A percentile compares a stretch with the other conserved stretches of the same genome.
phyloP scores from a whole-genome alignment of 345 rosid species.

The Aquilaria malaccensis region DNA sequence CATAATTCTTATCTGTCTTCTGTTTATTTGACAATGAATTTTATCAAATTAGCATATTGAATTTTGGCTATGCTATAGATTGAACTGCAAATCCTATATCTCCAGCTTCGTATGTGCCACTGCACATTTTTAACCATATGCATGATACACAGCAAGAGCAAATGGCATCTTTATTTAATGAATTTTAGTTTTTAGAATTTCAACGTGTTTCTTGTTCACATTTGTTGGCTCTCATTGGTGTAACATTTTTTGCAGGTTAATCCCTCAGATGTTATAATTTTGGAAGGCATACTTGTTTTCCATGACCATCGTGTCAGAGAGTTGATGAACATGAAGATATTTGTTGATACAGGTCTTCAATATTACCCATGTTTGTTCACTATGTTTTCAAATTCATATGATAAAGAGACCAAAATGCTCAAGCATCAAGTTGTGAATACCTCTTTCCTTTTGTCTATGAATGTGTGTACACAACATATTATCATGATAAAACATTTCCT shows the following conservation, averaged over 20 bases:
- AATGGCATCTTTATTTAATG: no score
- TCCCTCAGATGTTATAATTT: constrained; percentile 86
- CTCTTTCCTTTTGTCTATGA: neutral
- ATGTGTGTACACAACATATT: no score
- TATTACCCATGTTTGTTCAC: constrained; percentile 5
- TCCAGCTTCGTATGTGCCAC: constrained; percentile 4
- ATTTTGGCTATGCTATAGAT: no score
- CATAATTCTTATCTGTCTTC: no score
- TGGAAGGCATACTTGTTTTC: constrained; percentile 93
- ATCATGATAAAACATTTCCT: no score
- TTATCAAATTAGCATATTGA: no score
- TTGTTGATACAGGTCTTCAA: constrained; percentile 88
- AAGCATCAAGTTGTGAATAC: neutral
- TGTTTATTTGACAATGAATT: no score
- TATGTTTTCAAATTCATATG: no score
- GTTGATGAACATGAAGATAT: constrained; percentile 97
- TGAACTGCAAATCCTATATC: neutral
- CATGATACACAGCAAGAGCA: no score
- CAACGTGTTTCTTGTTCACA: neutral
- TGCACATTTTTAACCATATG: neutral
- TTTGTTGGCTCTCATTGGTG: constrained; percentile 5
- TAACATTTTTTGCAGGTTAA: constrained; percentile 56
- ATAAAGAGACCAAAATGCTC: neutral
- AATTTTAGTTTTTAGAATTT: no score
- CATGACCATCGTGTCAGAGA: constrained; percentile 84